Percentiles rank a stretch among this genome's conserved stretches.
phyloP scores from a whole-genome alignment of 805 yeast species.

The Ogataea allantospora region DNA sequence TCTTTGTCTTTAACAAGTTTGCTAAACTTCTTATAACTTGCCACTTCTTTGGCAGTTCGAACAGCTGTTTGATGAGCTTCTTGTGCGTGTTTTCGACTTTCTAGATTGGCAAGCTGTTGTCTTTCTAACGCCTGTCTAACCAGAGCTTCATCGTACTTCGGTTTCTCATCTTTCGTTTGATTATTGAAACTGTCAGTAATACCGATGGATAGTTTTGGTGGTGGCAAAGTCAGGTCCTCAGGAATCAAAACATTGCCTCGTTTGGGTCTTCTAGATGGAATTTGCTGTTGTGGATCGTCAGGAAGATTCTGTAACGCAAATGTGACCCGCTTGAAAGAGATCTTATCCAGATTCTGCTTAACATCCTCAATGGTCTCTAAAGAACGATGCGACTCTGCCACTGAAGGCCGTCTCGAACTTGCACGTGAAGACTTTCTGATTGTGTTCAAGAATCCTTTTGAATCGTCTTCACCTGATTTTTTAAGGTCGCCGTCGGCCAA shows the following conservation, averaged over 20 bases:
- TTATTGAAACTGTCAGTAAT: constrained; percentile 50
- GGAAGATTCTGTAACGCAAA: constrained; percentile 49
- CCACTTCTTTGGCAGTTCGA: constrained; percentile 65
- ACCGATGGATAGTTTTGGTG: constrained; percentile 66
- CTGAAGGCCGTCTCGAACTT: constrained; percentile 2
- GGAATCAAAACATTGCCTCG: constrained; percentile 59
- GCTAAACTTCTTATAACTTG: constrained; percentile 38
- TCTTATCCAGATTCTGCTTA: constrained; percentile 24
- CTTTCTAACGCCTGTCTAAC: constrained; percentile 57
- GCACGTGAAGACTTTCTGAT: background rate
- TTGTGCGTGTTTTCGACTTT: constrained; percentile 68
- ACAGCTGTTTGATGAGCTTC: constrained; percentile 75
- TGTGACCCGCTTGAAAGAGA: constrained; percentile 44
- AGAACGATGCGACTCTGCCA: constrained; percentile 1
- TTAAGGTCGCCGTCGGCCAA: constrained; percentile 2
- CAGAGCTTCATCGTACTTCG: constrained; percentile 44
- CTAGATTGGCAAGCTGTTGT: constrained; percentile 51
- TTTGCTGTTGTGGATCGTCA: constrained; percentile 60
- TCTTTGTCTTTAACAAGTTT: constrained; percentile 24
- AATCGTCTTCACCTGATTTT: constrained; percentile 3
- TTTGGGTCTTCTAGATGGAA: constrained; percentile 54
- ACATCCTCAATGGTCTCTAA: constrained; percentile 7
- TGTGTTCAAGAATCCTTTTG: background rate
- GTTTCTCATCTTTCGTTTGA: constrained; percentile 26
- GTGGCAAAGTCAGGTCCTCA: constrained; percentile 62